Percentiles rank a stretch among this genome's conserved stretches.
Conservation (phyloP, 2,329 filamentous ascomycete species). For the Neonectria punicea region DNA sequence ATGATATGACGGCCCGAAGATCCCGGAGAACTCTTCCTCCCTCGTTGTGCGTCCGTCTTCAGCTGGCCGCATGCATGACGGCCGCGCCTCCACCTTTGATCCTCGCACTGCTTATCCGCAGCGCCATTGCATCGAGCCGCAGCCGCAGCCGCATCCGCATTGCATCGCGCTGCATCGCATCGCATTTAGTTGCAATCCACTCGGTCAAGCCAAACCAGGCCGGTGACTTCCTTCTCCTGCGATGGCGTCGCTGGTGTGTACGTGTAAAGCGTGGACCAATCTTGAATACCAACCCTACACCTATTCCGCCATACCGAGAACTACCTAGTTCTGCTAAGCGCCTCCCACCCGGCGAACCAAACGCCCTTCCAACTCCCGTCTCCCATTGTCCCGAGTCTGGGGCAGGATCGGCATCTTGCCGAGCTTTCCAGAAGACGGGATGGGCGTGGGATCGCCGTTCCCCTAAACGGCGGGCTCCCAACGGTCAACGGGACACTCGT, state of each 20-base stretch:
- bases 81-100: slow-evolving; percentile 5
- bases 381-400: slow-evolving; percentile 12
- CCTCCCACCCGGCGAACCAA: neutral
- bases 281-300: neutral
- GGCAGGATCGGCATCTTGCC: slow-evolving; percentile 17
- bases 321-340: neutral
- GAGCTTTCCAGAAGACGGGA: slow-evolving; percentile 9
- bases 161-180: slow-evolving; percentile 9
- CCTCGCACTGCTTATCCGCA: slow-evolving; percentile 6
- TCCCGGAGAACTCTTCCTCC: slow-evolving; percentile 3
- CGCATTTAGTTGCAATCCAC: neutral
- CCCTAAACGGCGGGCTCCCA: slow-evolving; percentile 18
- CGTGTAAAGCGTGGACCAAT: neutral
- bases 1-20: slow-evolving; percentile 11
- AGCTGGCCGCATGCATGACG: slow-evolving; percentile 16
- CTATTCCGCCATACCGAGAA: neutral
- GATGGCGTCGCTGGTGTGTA: neutral
- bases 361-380: slow-evolving; percentile 10
- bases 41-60: slow-evolving; percentile 6
- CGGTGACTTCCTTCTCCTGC: neutral
- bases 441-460: slow-evolving; percentile 17
- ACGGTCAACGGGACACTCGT: slow-evolving; percentile 30
- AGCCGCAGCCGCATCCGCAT: slow-evolving; percentile 9
- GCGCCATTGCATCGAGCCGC: slow-evolving; percentile 13
- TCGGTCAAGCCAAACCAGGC: neutral